A percentile compares a stretch with the other conserved stretches of the same genome.
These are phyloP conservation scores for Panicum virgatum DNA, from an alignment of 202 grass and related monocot species.

Conservation along the genomic window DNA sequence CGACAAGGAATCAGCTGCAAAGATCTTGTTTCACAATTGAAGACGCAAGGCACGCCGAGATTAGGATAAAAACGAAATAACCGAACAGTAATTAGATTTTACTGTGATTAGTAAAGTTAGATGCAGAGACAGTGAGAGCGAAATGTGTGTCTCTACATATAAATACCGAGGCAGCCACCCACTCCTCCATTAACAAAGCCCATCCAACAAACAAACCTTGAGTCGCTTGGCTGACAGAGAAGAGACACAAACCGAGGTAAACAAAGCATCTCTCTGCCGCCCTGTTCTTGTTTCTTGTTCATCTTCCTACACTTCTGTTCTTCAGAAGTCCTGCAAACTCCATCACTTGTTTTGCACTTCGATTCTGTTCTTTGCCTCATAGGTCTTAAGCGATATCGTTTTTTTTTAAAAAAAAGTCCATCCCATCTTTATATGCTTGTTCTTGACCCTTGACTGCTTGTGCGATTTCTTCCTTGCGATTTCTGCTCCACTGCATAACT, in stretches of 20 bases:
- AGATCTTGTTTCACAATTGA: too few species aligned
- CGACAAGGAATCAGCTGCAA: too few species aligned
- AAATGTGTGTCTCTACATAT: constrained; percentile 5
- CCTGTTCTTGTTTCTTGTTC: not conserved
- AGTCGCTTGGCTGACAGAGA: constrained; percentile 26
- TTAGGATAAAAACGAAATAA: too few species aligned
- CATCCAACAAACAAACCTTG: constrained; percentile 14
- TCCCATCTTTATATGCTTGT: not conserved
- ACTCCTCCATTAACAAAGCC: constrained; percentile 40
- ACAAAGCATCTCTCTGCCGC: constrained; percentile 7
- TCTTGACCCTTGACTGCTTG: not conserved
- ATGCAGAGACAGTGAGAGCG: constrained; percentile 3
- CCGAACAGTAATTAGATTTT: too few species aligned
- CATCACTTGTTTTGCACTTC: not conserved
- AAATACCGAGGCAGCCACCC: constrained; percentile 36
- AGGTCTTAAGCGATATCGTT: not conserved
- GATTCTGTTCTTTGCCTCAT: constrained; percentile 3
- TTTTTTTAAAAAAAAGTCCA: not conserved
- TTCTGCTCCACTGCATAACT: not conserved
- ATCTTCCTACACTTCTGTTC: not conserved
- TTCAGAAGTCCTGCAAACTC: not conserved
- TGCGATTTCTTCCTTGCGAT: not conserved
- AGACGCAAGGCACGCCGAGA: too few species aligned
- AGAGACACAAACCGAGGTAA: constrained; percentile 10
- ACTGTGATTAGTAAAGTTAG: not conserved